Evolutionary conservation across 768 basidiomycete species (phyloP), one percentile per base, ranked within the genome.

Genomic region (Harrya chromipes): DNA sequence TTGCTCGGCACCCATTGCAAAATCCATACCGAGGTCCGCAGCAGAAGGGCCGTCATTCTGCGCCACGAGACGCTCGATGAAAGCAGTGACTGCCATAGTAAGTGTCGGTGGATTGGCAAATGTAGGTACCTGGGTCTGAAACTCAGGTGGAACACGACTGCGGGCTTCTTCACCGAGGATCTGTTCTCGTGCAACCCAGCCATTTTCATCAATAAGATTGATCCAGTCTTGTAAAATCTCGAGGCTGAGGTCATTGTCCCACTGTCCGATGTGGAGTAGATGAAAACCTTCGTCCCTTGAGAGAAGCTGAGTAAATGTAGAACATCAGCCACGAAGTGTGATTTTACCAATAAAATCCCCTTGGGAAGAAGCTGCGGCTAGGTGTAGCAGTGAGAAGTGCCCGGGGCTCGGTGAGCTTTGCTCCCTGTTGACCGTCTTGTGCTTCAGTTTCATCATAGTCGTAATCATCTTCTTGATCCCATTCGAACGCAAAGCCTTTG

Each of bases 221-320:
- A 97, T 83, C 94, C 94, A 98, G 53, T 84, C 81, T 61, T 84
- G 85, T 34, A 98, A 72, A 50, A 98, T 97, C 63, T 93, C 88
- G 26, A 97, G 76, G 58, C 93, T 84, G 47, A 97, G 81, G 59
- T 91, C 92, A 51, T 86, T 92, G 62, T 98, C 95, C 88, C 89
- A 94, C 60, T 85, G 83, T 16, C 92, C 92, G 39, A 98, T 90
- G 56, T 94, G 85, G 29, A 93, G 70, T 26, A 97, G 70, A 69
- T 98, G 94, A 75, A 98, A 98, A 2, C 94, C 94, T 70, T 98
- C 94, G 67, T 98, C 94, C 94, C 90, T 92, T 59, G 11, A 41
- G 34, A 46, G 17, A 52, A 45, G 17, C 20, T 46, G 21, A 49
- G 44, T 23, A 12, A 40, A 37, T 31, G 31, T 49, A 39, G 24